phyloP scores from a whole-genome alignment of 768 basidiomycete species.

The Termitomyces sp. region DNA sequence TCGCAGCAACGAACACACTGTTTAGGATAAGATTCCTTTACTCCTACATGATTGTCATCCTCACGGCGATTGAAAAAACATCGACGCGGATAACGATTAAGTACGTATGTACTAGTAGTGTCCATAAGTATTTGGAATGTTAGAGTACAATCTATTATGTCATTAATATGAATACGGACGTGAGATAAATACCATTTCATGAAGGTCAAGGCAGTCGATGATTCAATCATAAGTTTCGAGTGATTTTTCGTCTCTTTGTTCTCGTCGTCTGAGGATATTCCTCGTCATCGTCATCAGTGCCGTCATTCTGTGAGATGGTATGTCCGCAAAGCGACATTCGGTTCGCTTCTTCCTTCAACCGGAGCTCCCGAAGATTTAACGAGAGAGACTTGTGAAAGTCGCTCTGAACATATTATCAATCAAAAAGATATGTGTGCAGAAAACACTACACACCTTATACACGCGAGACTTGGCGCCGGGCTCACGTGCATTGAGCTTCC shows the following conservation, averaged over 20 bases:
- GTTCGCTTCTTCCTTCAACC: constrained; percentile 52
- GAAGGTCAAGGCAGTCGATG: neutral
- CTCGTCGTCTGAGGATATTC: constrained; percentile 34
- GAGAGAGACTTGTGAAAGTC: constrained; percentile 66
- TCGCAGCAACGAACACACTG: too few relatives aligned
- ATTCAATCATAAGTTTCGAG: constrained; percentile 4
- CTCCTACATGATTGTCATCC: neutral
- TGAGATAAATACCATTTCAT: neutral
- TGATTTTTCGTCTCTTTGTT: constrained; percentile 29
- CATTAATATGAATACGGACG: neutral
- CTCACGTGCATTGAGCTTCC: constrained; percentile 40
- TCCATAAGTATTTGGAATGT: neutral
- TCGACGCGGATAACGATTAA: neutral
- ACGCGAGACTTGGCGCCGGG: constrained; percentile 46
- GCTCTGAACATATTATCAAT: constrained; percentile 33
- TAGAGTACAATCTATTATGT: neutral
- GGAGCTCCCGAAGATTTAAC: constrained; percentile 52
- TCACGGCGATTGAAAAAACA: neutral
- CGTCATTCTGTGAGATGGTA: constrained; percentile 30
- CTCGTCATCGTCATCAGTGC: constrained; percentile 49
- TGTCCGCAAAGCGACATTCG: constrained; percentile 28
- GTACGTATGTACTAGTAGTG: neutral
- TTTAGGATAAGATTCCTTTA: neutral
- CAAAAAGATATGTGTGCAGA: neutral
- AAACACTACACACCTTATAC: constrained; percentile 43